Evolutionary conservation across 2,329 filamentous ascomycete genomes (phyloP).

Genomic region (Cercospora berteroae): DNA sequence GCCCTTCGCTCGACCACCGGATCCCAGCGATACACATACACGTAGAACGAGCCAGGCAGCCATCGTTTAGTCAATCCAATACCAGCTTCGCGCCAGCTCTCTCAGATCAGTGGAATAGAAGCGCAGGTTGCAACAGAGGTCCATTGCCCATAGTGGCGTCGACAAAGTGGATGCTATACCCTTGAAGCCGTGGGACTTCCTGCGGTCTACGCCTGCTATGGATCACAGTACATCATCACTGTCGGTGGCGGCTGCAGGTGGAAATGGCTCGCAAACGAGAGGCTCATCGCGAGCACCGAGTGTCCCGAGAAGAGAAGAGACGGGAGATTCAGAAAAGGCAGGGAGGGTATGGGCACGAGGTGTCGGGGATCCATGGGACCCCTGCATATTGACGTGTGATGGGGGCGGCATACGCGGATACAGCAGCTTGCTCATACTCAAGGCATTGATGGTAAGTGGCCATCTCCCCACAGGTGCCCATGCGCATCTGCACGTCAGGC

Average conservation of each 20-base stretch:
- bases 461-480: not conserved
- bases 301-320: slow-evolving; percentile 33
- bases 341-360: slow-evolving; percentile 45
- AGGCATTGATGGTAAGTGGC: slow-evolving; percentile 43
- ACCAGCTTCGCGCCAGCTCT: not conserved
- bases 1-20: not conserved
- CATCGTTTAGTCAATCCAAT: not conserved
- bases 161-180: slow-evolving; percentile 38
- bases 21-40: not conserved
- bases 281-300: slow-evolving; percentile 31
- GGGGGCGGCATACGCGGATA: slow-evolving; percentile 54
- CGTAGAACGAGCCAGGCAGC: slow-evolving; percentile 5
- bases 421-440: slow-evolving; percentile 50
- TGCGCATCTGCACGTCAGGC: not conserved
- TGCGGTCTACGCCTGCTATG: slow-evolving; percentile 26
- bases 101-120: not conserved
- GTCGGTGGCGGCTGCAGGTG: slow-evolving; percentile 17
- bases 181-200: slow-evolving; percentile 35
- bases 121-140: not conserved
- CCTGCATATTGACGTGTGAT: slow-evolving; percentile 49
- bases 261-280: slow-evolving; percentile 20
- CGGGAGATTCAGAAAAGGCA: slow-evolving; percentile 41
- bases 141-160: slow-evolving; percentile 19
- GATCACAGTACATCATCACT: slow-evolving; percentile 26
- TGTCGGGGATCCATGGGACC: slow-evolving; percentile 49